Conservation (phyloP, 2,329 filamentous ascomycete genomes). For the Botryotinia globosa region DNA sequence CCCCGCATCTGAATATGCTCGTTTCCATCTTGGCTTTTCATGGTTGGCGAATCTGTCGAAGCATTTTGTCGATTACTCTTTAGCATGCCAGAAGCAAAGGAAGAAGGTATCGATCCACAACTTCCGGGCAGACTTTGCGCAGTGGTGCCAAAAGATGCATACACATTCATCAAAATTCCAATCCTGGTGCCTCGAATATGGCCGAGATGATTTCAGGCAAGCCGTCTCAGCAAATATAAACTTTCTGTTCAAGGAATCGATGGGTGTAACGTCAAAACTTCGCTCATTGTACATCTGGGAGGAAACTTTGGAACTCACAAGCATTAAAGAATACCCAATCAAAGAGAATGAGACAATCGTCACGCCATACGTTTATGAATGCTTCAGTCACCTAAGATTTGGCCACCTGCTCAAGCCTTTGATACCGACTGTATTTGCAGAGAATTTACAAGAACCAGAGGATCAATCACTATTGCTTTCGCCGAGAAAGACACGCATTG, state of each 20-base stretch:
- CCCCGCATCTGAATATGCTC: constrained; percentile 58
- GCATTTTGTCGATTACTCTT: constrained; percentile 63
- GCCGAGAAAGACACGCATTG: constrained; percentile 7
- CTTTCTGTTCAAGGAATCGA: constrained; percentile 65
- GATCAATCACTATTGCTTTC: neutral
- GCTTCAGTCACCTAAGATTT: constrained; percentile 64
- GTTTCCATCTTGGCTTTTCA: constrained; percentile 61
- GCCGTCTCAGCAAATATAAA: constrained; percentile 57
- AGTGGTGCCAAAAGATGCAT: constrained; percentile 54
- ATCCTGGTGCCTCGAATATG: constrained; percentile 53
- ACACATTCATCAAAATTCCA: constrained; percentile 43
- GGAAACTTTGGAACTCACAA: constrained; percentile 37
- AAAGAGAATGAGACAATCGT: constrained; percentile 55
- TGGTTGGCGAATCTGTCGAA: constrained; percentile 73
- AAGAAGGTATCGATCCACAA: constrained; percentile 48
- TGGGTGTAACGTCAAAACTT: constrained; percentile 41
- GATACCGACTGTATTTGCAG: constrained; percentile 29
- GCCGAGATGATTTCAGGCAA: constrained; percentile 61
- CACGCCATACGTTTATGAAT: constrained; percentile 64
- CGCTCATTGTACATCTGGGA: constrained; percentile 40
- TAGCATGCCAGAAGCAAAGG: constrained; percentile 23
- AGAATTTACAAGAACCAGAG: constrained; percentile 33
- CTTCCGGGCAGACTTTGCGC: constrained; percentile 57
- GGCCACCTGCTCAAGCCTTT: constrained; percentile 48
- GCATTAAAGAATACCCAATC: constrained; percentile 35